phyloP scores from a whole-genome alignment of 768 basidiomycete species.

The Mycena rebaudengoi region DNA sequence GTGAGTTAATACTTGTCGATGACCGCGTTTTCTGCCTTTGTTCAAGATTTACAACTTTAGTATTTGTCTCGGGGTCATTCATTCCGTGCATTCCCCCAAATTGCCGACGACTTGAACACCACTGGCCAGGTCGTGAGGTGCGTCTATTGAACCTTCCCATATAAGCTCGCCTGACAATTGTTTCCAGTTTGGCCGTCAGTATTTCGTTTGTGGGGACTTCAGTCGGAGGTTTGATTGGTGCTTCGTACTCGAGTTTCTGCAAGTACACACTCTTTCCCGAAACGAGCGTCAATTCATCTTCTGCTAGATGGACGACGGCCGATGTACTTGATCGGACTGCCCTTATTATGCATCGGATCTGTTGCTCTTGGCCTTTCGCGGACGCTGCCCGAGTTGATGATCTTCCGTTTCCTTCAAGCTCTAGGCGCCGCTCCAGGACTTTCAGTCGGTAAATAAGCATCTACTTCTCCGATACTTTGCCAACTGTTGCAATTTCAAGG shows the following conservation, averaged over 20 bases:
- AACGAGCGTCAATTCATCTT: not conserved
- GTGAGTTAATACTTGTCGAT: no score
- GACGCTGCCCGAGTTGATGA: slow-evolving; percentile 51
- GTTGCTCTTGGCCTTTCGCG: slow-evolving; percentile 56
- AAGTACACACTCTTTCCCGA: not conserved
- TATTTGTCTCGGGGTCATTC: slow-evolving; percentile 44
- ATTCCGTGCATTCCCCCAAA: slow-evolving; percentile 46
- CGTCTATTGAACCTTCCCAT: not conserved
- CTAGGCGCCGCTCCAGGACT: slow-evolving; percentile 58
- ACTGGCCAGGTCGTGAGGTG: slow-evolving; percentile 39
- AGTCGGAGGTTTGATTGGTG: slow-evolving; percentile 58
- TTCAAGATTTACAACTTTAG: not conserved
- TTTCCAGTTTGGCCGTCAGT: slow-evolving; percentile 54
- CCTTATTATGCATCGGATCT: slow-evolving; percentile 57
- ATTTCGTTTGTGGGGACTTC: slow-evolving; percentile 54
- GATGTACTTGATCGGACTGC: slow-evolving; percentile 61
- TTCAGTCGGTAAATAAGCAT: slow-evolving; percentile 42
- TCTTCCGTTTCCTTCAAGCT: slow-evolving; percentile 64
- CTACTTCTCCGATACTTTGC: not conserved
- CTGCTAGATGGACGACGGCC: slow-evolving; percentile 59
- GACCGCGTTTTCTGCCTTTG: no score
- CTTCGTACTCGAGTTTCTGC: slow-evolving; percentile 59
- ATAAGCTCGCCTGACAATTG: not conserved
- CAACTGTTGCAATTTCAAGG: not conserved
- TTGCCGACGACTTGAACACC: slow-evolving; percentile 43